A percentile compares a stretch with the other conserved stretches of the same genome.
phyloP scores from a whole-genome alignment of 192 early-diverging fungal genomes.

The Umbelopsis vinacea region DNA sequence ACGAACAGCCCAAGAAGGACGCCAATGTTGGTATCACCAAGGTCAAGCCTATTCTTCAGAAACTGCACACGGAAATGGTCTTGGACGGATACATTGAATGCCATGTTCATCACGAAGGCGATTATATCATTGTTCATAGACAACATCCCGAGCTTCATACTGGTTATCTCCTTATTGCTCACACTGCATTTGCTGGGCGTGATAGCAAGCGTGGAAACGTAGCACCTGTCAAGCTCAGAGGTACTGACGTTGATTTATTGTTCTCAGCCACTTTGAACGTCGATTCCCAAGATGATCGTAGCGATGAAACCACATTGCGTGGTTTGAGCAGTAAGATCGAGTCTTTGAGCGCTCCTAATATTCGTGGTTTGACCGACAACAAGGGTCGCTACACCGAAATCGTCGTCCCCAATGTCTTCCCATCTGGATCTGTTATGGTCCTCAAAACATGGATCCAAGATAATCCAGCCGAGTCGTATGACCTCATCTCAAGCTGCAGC shows the following conservation, averaged over 20 bases:
- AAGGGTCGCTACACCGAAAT: conserved; percentile 66
- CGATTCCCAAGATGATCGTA: conserved; percentile 34
- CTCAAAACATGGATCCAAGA: conserved; percentile 64
- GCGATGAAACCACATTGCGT: conserved; percentile 35
- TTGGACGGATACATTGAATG: conserved; percentile 85
- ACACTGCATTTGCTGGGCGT: conserved; percentile 77
- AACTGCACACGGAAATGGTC: conserved; percentile 83
- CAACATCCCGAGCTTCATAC: conserved; percentile 88
- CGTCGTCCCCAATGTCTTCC: conserved; percentile 68
- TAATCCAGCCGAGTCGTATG: conserved; percentile 54
- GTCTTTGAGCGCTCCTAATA: conserved; percentile 52
- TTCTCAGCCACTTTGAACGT: conserved; percentile 63
- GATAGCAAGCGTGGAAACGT: conserved; percentile 41
- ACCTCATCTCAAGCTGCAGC: conserved; percentile 62
- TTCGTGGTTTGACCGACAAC: conserved; percentile 48
- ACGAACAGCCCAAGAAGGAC: conserved; percentile 64
- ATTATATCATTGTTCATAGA: conserved; percentile 93
- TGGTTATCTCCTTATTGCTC: conserved; percentile 90
- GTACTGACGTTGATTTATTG: conserved; percentile 56
- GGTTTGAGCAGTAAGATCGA: conserved; percentile 56
- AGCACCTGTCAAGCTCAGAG: conserved; percentile 64
- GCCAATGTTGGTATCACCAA: conserved; percentile 60
- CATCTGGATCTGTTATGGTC: conserved; percentile 83
- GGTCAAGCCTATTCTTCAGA: conserved; percentile 74
- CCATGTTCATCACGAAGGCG: conserved; percentile 95